Conservation (phyloP, 2,329 filamentous ascomycete species). For the Delphinella strobiligena region DNA sequence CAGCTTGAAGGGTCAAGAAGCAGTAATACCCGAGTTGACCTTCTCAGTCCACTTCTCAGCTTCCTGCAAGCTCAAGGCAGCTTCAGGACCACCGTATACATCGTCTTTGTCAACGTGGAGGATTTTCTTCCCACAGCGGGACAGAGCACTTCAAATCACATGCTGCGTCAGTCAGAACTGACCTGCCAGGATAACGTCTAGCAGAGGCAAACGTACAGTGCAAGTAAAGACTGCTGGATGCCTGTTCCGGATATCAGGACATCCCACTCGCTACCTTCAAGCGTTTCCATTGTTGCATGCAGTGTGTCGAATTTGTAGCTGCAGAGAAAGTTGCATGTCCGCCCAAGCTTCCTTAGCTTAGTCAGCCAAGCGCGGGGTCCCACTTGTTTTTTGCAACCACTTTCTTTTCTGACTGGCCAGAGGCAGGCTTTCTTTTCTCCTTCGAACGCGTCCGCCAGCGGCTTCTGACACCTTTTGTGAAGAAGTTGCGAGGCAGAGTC, state of each 20-base stretch:
- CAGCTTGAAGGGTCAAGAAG: background rate
- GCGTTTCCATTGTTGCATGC: constrained; percentile 31
- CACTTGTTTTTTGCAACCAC: constrained; percentile 7
- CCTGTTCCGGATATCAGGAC: constrained; percentile 42
- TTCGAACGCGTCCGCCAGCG: constrained; percentile 21
- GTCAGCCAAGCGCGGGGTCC: background rate
- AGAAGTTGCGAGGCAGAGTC: constrained; percentile 10
- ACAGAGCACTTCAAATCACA: constrained; percentile 61
- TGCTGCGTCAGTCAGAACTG: constrained; percentile 62
- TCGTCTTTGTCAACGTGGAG: constrained; percentile 79
- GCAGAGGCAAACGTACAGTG: constrained; percentile 32
- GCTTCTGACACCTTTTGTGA: constrained; percentile 16
- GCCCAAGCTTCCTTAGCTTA: constrained; percentile 6
- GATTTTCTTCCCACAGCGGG: constrained; percentile 80
- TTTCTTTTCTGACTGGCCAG: constrained; percentile 3
- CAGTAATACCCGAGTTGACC: constrained; percentile 13
- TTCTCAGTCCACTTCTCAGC: constrained; percentile 59
- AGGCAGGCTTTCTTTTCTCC: constrained; percentile 7
- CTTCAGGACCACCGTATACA: constrained; percentile 79
- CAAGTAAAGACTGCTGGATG: constrained; percentile 40
- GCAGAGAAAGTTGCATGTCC: constrained; percentile 4
- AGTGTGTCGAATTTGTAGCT: constrained; percentile 2
- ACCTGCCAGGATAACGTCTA: constrained; percentile 15
- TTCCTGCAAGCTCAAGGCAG: constrained; percentile 74
- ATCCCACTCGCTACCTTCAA: constrained; percentile 40